Evolutionary conservation across 2,329 filamentous ascomycete species (phyloP), one percentile per base, ranked within the genome.

Genomic region (Phaeophleospora eucalypticola): DNA sequence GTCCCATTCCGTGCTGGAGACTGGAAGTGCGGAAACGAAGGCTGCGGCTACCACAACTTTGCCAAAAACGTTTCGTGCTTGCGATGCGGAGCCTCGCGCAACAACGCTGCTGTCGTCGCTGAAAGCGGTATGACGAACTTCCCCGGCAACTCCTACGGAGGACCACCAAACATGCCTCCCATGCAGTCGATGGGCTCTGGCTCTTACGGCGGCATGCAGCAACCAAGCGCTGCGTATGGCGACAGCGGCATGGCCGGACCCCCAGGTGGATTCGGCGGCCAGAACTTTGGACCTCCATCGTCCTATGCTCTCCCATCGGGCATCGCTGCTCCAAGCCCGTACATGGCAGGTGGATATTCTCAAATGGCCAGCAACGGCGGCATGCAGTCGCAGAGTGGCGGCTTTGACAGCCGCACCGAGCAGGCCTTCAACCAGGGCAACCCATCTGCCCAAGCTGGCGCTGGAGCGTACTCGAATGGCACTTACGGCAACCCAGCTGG

Each of bases 61-160:
- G 93, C 93, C 52, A 98, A 98, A 81, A 98, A 98, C 63, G 91
- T 97, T 48, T 95, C 89, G 71, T 98, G 93, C 70, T 81, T 98
- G 53, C 87, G 93, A 50, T 98, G 93, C 66, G 93, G 93, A 67
- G 93, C 91, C 43, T 94, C 89, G 68, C 88, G 93, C 60, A 91
- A 91, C 51, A 89, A 87, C 53, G 93, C 93, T 49, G 90, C 91
- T 14, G 87, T 98, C 41, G 89, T 97, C 48, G 91, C 91, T 21
- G 93, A 97, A 68, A 91, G 89, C 33, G 64, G 62, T 20, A 95
- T 96, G 86, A 58, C 54, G 7, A 60, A 53, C 52, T 64, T 61
- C 50, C 60, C 58, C 15, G 55, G 56, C 35, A 52, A 48, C 42
- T 46, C 41, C 18, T 55, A 54, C 21, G 89, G 95, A 53, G 83